These are phyloP conservation scores for Aegilops sharonensis DNA, from an alignment of 176 grass and related monocot species.

Conservation along the genomic window DNA sequence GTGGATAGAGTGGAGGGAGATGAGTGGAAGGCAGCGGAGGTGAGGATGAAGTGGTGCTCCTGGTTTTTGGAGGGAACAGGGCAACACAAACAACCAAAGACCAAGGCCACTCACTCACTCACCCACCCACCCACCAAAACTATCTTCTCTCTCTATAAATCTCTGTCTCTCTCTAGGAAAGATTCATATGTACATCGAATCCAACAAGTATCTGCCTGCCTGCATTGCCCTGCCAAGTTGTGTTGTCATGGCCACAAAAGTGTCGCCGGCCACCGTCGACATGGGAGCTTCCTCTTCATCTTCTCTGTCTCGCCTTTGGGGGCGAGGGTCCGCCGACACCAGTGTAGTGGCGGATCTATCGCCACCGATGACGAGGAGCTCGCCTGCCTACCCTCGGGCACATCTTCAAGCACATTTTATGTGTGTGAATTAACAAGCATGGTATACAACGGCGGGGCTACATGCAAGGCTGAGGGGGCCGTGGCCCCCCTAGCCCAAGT, in stretches of 20 bases:
- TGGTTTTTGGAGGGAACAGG: constrained; percentile 15
- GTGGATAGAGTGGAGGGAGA: not conserved
- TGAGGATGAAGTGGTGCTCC: constrained; percentile 37
- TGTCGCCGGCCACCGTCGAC: not conserved
- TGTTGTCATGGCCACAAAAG: not conserved
- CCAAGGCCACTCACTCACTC: not conserved
- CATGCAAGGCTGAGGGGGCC: too few species aligned
- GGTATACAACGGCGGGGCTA: too few species aligned
- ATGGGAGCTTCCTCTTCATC: not conserved
- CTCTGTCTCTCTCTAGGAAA: not conserved
- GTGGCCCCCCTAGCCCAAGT: too few species aligned
- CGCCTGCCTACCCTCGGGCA: too few species aligned
- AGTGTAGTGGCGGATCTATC: too few species aligned
- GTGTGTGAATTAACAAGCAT: too few species aligned
- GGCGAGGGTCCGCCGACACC: too few species aligned
- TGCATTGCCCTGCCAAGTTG: not conserved
- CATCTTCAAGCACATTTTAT: too few species aligned
- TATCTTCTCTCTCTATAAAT: not conserved
- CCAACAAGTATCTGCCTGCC: not conserved
- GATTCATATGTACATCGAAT: not conserved
- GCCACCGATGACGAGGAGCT: too few species aligned
- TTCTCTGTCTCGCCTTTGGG: too few species aligned
- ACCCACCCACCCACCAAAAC: not conserved
- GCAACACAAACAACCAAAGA: not conserved
- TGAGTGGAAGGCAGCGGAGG: constrained; percentile 56